Conservation (phyloP, 164 flowering plant species). For the Euptelea pleiosperma region DNA sequence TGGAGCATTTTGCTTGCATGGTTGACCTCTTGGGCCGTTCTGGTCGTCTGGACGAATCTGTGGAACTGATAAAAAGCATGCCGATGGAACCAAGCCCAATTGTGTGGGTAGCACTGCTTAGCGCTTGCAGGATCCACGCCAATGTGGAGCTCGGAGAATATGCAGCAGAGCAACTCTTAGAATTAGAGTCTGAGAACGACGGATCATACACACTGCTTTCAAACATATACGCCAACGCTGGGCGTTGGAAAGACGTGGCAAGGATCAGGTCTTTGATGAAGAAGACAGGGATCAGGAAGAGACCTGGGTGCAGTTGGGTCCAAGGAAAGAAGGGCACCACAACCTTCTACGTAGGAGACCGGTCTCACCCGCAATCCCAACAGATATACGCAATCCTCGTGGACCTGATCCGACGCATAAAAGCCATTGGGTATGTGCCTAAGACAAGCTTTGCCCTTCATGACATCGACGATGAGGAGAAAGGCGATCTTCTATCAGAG, state of each 20-base stretch:
- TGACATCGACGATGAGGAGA: slow-evolving; percentile 90
- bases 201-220: slow-evolving; percentile 74
- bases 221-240: slow-evolving; percentile 77
- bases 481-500: slow-evolving; percentile 55
- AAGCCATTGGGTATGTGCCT: slow-evolving; percentile 63
- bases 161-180: slow-evolving; percentile 43
- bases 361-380: slow-evolving; percentile 54
- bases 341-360: slow-evolving; percentile 70
- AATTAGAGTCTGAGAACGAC: slow-evolving; percentile 52
- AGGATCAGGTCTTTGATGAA: slow-evolving; percentile 65
- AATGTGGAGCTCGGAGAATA: slow-evolving; percentile 71
- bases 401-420: slow-evolving; percentile 46
- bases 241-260: slow-evolving; percentile 83
- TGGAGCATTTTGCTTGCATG: slow-evolving; percentile 73
- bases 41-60: slow-evolving; percentile 67
- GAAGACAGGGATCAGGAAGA: slow-evolving; percentile 62
- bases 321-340: slow-evolving; percentile 62
- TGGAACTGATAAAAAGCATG: slow-evolving; percentile 55
- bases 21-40: slow-evolving; percentile 80
- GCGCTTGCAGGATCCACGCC: slow-evolving; percentile 63
- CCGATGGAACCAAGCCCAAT: slow-evolving; percentile 65
- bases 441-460: slow-evolving; percentile 73
- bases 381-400: slow-evolving; percentile 52
- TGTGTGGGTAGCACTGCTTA: slow-evolving; percentile 72
- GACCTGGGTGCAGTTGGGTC: slow-evolving; percentile 86